Base-by-base conservation (phyloP, 108 stramenopile genomes). In the Cyclotella sp. region DNA sequence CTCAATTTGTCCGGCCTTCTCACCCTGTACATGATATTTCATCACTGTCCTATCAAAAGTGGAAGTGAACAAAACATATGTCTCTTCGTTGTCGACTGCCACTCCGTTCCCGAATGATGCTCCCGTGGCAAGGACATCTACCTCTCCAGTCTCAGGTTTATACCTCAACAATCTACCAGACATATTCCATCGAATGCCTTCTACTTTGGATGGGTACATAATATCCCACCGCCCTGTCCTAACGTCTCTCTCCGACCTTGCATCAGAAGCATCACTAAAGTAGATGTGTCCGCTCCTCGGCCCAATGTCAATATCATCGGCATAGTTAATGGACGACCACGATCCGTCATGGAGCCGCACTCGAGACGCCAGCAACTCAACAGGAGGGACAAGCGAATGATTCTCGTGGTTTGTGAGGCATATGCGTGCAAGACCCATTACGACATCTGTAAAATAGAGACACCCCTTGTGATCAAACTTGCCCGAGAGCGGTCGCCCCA, bases 31-130 rank as follows among this genome's bases (percentile, higher is more conserved):
- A 72, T 86, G 70, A 51, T 89, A 87, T 46, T 87, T 88, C 60
- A 82, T 66, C n/a, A 87, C 75, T 19, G 80, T 60, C 3, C 66
- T 30, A 22, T 79, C 74, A 76, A 65, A 90, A 42, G 78, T 79
- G 10, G 72, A 79, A 13, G 49, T 46, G 49, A 59, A 75, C 27
- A 90, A 24, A 28, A 93, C 57, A 40, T 68, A 88, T 13, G 45
- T 61, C 63, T 93, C 92, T 45, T 87, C 82, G 27, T 73, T 59
- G 46, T 85, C 71, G 15, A 90, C 85, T 21, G 87, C 85, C 44
- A 90, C 86, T 14, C 92, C 89, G 77, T 93, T 93, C 22, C 88
- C 87, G 83, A 90, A 93, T 21, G 70, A 47, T 2, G 81, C 70
- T 44, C 70, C 87, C 34, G 63, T 58, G 8, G 74, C 87, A 60